A percentile compares a stretch with the other conserved stretches of the same genome.
These are phyloP conservation scores for Friedmanniomyces endolithicus DNA, from an alignment of 495 filamentous ascomycete species.

Conservation along the genomic window DNA sequence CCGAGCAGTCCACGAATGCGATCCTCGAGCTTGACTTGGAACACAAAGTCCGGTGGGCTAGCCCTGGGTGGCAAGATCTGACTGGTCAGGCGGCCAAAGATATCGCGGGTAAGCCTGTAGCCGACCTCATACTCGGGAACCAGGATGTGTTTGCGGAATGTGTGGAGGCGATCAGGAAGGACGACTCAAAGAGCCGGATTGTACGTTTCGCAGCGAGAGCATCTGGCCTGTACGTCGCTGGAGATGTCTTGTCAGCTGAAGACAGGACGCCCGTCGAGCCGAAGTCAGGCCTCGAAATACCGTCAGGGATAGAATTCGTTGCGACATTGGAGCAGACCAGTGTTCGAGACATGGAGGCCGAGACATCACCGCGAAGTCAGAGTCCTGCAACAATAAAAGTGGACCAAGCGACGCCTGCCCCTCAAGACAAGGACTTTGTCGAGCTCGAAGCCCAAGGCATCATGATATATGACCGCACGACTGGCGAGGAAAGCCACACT, in stretches of 20 bases:
- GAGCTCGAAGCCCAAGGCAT: slow-evolving; percentile 92
- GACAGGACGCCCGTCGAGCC: slow-evolving; percentile 16
- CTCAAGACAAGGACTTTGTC: slow-evolving; percentile 43
- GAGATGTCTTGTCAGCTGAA: slow-evolving; percentile 1
- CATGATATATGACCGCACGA: slow-evolving; percentile 85
- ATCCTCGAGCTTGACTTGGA: slow-evolving; percentile 87
- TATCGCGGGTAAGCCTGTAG: slow-evolving; percentile 63
- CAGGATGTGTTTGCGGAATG: slow-evolving; percentile 66
- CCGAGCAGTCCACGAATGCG: slow-evolving; percentile 89
- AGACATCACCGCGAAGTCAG: too few species aligned
- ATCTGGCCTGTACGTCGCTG: not conserved
- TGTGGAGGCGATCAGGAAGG: slow-evolving; percentile 76
- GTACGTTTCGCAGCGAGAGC: slow-evolving; percentile 71
- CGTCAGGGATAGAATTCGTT: not conserved
- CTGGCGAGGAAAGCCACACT: slow-evolving; percentile 80
- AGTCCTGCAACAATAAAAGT: too few species aligned
- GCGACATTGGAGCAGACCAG: not conserved
- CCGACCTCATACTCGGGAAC: slow-evolving; percentile 68
- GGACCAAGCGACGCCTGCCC: not conserved
- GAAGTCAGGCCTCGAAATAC: not conserved
- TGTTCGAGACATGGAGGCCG: not conserved
- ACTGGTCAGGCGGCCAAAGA: slow-evolving; percentile 65
- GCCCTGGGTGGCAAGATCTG: slow-evolving; percentile 90
- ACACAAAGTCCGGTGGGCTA: slow-evolving; percentile 84
- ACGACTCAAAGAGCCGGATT: slow-evolving; percentile 86